Percentiles rank a stretch among this genome's conserved stretches.
Evolutionary conservation across 1,284 basidiomycete species (phyloP).

Genomic region (Coriolopsis trogii): DNA sequence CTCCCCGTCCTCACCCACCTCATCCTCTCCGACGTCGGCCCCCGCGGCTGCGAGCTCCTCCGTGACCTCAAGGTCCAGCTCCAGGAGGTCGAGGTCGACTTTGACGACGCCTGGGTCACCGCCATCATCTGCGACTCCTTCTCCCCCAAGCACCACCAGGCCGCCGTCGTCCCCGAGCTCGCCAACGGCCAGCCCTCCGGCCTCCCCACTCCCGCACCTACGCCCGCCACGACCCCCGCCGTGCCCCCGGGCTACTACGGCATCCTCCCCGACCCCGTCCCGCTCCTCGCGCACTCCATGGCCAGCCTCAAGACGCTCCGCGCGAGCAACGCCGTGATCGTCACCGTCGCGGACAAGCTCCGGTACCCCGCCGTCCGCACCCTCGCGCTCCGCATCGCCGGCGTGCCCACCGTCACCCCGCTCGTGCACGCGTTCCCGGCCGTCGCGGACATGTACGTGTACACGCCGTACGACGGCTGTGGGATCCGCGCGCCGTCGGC

Average conservation of each 20-base stretch:
- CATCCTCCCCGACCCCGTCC: conserved; percentile 14
- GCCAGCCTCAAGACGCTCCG: conserved; percentile 7
- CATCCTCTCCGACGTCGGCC: conserved; percentile 7
- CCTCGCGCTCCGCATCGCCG: conserved; percentile 16
- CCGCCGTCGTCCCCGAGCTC: conserved; percentile 2
- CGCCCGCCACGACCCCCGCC: conserved; percentile 8
- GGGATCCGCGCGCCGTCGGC: conserved; percentile 2
- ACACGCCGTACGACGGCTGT: conserved; percentile 22
- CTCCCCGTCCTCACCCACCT: conserved; percentile 5
- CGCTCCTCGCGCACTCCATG: conserved; percentile 17
- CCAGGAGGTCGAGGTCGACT: conserved; percentile 10
- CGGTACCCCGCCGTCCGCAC: conserved; percentile 17
- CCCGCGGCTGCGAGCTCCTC: conserved; percentile 11
- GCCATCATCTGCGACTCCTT: conserved; percentile 2
- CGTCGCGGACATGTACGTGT: conserved; percentile 16
- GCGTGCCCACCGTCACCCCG: conserved; percentile 18
- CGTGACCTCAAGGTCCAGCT: not conserved
- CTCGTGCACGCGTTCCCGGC: conserved; percentile 22
- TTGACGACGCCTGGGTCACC: conserved; percentile 15
- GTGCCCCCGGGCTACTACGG: not conserved
- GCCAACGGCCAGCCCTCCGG: conserved; percentile 11
- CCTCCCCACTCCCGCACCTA: conserved; percentile 7
- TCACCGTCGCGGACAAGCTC: conserved; percentile 17
- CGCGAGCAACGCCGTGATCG: conserved; percentile 14
- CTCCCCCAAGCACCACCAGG: not conserved